Conservation (phyloP, 2,329 filamentous ascomycete species). For the Fusarium musae region DNA sequence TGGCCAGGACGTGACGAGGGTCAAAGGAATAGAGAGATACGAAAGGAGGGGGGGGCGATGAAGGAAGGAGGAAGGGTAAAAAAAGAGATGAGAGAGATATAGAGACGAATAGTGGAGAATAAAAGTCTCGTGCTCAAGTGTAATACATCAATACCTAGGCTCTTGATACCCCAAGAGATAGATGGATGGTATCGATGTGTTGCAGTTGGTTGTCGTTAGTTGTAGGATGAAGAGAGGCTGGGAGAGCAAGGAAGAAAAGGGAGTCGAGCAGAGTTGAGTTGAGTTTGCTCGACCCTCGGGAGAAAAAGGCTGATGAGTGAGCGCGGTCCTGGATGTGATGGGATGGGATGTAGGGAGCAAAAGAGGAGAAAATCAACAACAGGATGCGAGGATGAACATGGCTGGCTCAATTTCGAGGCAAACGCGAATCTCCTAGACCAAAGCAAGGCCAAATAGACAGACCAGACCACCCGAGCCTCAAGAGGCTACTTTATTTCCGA, state of each 20-base stretch:
- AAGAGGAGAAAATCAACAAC: conserved; percentile 24
- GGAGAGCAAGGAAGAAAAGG: not conserved
- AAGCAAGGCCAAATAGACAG: conserved; percentile 16
- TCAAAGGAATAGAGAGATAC: conserved; percentile 14
- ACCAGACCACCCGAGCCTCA: conserved; percentile 23
- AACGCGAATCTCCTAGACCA: conserved; percentile 29
- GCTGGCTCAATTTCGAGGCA: conserved; percentile 31
- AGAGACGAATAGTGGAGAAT: conserved; percentile 31
- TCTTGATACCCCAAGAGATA: not conserved
- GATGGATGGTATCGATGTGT: not conserved
- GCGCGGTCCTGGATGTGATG: not conserved
- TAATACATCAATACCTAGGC: conserved; percentile 23
- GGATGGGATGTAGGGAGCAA: conserved; percentile 17
- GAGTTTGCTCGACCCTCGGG: conserved; percentile 10
- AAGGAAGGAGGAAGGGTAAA: conserved; percentile 1
- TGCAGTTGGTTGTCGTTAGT: conserved; percentile 12
- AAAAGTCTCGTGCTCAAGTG: conserved; percentile 32
- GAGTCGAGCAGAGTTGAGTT: conserved; percentile 11
- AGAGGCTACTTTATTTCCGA: conserved; percentile 2
- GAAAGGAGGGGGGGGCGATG: conserved; percentile 8
- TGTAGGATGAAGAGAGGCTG: conserved; percentile 4
- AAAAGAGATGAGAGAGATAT: conserved; percentile 18
- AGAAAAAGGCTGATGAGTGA: not conserved
- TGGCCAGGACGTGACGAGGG: conserved; percentile 22
- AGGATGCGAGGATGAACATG: conserved; percentile 28